These are phyloP conservation scores for Marasmius oreades DNA, from an alignment of 1,284 basidiomycete genomes.

Conservation along the genomic window DNA sequence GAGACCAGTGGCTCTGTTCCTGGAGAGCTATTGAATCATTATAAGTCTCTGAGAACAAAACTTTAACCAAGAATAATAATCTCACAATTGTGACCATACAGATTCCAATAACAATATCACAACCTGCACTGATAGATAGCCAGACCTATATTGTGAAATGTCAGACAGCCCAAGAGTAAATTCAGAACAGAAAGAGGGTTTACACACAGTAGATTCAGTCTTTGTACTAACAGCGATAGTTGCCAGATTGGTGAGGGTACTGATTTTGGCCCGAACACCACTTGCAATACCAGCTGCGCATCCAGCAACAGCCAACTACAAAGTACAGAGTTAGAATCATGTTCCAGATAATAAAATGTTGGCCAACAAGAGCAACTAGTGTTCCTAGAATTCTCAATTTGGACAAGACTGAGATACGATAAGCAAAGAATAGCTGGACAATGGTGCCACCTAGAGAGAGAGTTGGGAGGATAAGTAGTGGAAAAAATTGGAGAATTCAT, in stretches of 20 bases:
- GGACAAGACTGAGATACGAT: constrained; percentile 21
- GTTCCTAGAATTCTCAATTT: constrained; percentile 14
- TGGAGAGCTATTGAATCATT: background rate
- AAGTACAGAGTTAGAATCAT: background rate
- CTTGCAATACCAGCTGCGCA: background rate
- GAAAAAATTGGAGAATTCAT: background rate
- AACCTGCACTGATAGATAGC: background rate
- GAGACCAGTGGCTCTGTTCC: background rate
- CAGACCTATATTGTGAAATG: background rate
- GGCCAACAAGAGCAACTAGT: background rate
- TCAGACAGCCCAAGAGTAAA: background rate
- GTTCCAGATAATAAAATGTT: background rate
- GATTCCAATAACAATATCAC: background rate
- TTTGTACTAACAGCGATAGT: background rate
- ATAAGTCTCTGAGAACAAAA: background rate
- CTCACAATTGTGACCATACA: background rate
- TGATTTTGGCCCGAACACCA: background rate
- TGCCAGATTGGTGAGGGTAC: background rate
- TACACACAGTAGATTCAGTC: background rate
- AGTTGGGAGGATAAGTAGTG: background rate
- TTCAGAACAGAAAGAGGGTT: background rate
- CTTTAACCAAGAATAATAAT: background rate
- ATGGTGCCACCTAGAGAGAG: background rate
- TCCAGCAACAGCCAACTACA: background rate
- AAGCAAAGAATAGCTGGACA: constrained; percentile 18